Conservation (phyloP, 148 eudicot species). For the Euryodendron excelsum region DNA sequence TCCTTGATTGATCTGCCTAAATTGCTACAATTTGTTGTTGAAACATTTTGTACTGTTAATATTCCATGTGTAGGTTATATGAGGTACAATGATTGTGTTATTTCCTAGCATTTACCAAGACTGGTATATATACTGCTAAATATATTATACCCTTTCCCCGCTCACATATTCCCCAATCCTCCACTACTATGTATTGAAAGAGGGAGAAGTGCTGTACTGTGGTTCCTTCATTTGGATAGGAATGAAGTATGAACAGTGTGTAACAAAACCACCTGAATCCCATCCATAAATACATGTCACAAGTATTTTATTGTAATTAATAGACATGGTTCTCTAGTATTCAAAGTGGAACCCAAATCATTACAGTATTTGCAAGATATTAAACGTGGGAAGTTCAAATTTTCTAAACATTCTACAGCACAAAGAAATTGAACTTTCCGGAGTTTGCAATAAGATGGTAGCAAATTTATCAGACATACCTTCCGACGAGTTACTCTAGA, state of each 20-base stretch:
- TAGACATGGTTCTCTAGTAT: neutral
- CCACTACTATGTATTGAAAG: neutral
- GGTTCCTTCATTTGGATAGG: neutral
- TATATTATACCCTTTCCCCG: neutral
- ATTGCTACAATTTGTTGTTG: neutral
- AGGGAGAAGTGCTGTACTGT: neutral
- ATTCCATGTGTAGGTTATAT: neutral
- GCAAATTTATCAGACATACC: constrained; percentile 40
- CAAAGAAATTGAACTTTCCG: neutral
- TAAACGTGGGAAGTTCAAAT: neutral
- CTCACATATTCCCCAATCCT: neutral
- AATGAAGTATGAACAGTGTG: neutral
- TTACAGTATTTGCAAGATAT: constrained; percentile 1
- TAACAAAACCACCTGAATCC: neutral
- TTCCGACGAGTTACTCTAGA: constrained; percentile 58
- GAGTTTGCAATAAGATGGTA: constrained; percentile 1
- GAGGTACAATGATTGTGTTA: neutral
- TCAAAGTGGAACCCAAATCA: neutral
- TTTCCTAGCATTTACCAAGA: neutral
- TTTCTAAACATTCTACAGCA: neutral
- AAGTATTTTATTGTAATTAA: neutral
- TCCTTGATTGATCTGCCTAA: neutral
- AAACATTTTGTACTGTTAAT: neutral
- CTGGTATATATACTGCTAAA: neutral
- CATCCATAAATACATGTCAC: constrained; percentile 1